Evolutionary conservation across 768 basidiomycete species (phyloP).

Genomic region (Hydnomerulius pinastri): DNA sequence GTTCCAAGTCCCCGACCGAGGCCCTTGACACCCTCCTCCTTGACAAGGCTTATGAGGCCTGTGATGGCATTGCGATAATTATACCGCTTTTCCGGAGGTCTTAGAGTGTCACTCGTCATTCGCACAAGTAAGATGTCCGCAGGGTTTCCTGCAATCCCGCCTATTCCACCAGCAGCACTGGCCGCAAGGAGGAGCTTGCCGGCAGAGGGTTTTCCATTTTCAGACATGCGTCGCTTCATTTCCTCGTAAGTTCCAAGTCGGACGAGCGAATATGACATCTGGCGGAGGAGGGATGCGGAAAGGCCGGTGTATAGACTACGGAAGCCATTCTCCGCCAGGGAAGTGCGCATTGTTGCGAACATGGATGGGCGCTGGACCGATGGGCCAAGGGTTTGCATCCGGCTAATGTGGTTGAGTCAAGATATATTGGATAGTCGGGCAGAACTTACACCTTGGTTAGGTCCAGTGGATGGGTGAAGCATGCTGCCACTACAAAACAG

Average conservation of each 20-base stretch:
- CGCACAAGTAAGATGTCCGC: conserved; percentile 74
- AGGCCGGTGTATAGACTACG: conserved; percentile 80
- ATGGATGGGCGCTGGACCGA: conserved; percentile 63
- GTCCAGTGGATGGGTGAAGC: conserved; percentile 81
- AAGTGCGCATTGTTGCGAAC: conserved; percentile 60
- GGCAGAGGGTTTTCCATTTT: conserved; percentile 52
- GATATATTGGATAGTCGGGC: background rate
- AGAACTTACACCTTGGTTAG: conserved; percentile 76
- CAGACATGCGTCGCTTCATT: conserved; percentile 59
- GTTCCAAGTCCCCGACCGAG: conserved; percentile 75
- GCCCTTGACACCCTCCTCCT: conserved; percentile 68
- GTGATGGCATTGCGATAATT: conserved; percentile 78
- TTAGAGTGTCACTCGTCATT: conserved; percentile 86
- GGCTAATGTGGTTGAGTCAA: conserved; percentile 40
- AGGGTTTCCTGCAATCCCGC: conserved; percentile 85
- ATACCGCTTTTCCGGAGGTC: conserved; percentile 72
- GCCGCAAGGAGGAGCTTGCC: conserved; percentile 63
- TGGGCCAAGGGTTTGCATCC: conserved; percentile 74
- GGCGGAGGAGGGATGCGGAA: conserved; percentile 79
- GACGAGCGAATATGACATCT: conserved; percentile 91
- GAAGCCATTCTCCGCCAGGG: conserved; percentile 68
- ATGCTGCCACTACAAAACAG: conserved; percentile 65
- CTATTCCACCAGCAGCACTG: conserved; percentile 74
- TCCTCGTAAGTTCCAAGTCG: conserved; percentile 83
- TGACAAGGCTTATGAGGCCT: conserved; percentile 66